Evolutionary conservation across 768 basidiomycete genomes (phyloP), one percentile per base, ranked within the genome.

Genomic region (Nevesoporus exiguus): DNA sequence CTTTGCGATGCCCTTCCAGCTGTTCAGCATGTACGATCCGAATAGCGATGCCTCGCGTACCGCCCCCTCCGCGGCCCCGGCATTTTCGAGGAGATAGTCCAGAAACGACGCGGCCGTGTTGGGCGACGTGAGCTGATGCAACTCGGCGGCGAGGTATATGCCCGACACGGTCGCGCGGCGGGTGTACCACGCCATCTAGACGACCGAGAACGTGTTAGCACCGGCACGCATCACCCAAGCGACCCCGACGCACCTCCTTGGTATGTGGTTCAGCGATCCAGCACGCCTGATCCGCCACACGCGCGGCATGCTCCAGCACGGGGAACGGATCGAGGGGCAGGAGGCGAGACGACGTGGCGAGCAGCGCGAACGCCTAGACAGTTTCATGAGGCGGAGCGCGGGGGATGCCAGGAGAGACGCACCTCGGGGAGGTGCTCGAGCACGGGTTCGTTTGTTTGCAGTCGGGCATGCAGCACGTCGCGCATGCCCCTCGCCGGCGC

Each of bases 111-210:
- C 70, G 0, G 87, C 82, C 3, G 89, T 89, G 13, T 73, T 63
- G 5, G 90, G 88, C 2, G 90, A 93, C 0, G 81, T 78, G n/a
- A 93, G 65, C 64, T 93, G 90, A 62, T 92, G 90, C 15, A 93
- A 74, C 70, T 93, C 90, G 56, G 88, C 82, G n/a, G 86, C 83
- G 14, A 80, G 76, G 60, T 93, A 93, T 14, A 88, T 72, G 1
- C 80, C 76, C 7, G 86, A 82, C 29, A 92, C 62, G 1, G 86
- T 80, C 0, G 80, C 81, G 31, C 91, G 76, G 33, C 76, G 80
- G 7, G 83, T 72, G 67, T 91, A 91, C 90, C 90, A 93, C 8
- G 79, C 74, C 48, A 82, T 71, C 90, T 91, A 51, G 21, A 15
- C 33, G 14, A 14, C 25, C 45, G 33, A 15, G 25, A n/a, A n/a